These are phyloP conservation scores for Cucumis cinereus DNA, from an alignment of 306 rosid species.

Conservation along the genomic window DNA sequence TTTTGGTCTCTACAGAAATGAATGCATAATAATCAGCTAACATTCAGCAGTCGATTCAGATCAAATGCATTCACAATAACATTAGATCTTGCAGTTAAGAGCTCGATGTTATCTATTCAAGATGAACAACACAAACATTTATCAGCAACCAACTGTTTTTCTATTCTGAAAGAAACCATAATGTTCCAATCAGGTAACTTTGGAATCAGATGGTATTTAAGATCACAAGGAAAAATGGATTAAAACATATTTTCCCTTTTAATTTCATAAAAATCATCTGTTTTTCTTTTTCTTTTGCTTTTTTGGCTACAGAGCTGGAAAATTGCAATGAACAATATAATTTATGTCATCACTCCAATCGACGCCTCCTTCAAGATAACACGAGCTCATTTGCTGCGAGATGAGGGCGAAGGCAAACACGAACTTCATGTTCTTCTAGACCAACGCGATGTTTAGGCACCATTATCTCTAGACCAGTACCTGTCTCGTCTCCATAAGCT, in stretches of 20 bases:
- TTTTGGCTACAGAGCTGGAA: not conserved
- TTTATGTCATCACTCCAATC: not conserved
- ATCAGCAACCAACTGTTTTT: not conserved
- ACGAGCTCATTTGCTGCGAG: slow-evolving; percentile 23
- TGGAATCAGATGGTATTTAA: not conserved
- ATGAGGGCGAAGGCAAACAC: slow-evolving; percentile 26
- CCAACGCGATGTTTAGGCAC: slow-evolving; percentile 26
- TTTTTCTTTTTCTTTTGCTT: not conserved
- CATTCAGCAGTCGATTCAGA: not conserved
- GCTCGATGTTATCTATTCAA: not conserved
- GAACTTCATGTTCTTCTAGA: slow-evolving; percentile 30
- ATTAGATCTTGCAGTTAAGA: not conserved
- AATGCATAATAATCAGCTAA: not conserved
- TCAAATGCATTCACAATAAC: not conserved
- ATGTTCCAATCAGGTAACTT: not conserved
- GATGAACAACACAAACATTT: not conserved
- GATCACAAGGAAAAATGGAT: slow-evolving; percentile 8
- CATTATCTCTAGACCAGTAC: slow-evolving; percentile 25
- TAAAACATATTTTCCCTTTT: slow-evolving; percentile 2
- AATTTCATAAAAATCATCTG: not conserved
- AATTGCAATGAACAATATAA: not conserved
- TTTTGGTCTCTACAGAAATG: not conserved
- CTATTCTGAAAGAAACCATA: not conserved
- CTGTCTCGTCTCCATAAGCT: slow-evolving; percentile 23
- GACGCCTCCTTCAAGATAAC: slow-evolving; percentile 3